Evolutionary conservation across 495 filamentous ascomycete genomes (phyloP).

Genomic region (Cudoniella acicularis): DNA sequence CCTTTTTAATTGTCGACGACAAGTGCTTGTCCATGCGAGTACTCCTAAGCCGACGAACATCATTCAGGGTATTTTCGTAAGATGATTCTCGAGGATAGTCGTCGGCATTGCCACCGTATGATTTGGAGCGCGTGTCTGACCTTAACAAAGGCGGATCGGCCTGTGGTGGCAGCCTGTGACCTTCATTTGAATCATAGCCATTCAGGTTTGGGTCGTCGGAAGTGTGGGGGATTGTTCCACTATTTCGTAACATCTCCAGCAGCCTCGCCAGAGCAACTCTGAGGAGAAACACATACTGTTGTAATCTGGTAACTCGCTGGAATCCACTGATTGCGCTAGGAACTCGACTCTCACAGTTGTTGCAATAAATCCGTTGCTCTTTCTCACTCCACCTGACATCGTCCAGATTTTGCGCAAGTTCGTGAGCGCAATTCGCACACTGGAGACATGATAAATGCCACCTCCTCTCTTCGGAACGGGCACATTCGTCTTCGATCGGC

Average conservation of each 20-base stretch:
- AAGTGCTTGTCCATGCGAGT: slow-evolving; percentile 91
- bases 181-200: slow-evolving; percentile 64
- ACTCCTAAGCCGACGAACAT: slow-evolving; percentile 86
- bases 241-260: slow-evolving; percentile 77
- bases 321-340: slow-evolving; percentile 53
- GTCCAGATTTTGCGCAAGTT: slow-evolving; percentile 59
- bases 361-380: slow-evolving; percentile 66
- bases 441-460: slow-evolving; percentile 81
- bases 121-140: slow-evolving; percentile 68
- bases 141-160: slow-evolving; percentile 49
- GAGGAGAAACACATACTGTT: slow-evolving; percentile 91
- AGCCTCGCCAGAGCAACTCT: slow-evolving; percentile 88
- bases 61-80: slow-evolving; percentile 92
- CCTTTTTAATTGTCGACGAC: slow-evolving; percentile 85
- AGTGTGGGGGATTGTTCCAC: slow-evolving; percentile 71
- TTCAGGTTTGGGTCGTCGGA: slow-evolving; percentile 72
- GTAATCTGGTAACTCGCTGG: slow-evolving; percentile 69
- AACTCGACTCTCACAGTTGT: slow-evolving; percentile 54
- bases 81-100: slow-evolving; percentile 64
- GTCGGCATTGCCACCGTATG: slow-evolving; percentile 58
- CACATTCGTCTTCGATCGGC: slow-evolving; percentile 92
- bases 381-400: slow-evolving; percentile 64
- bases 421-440: slow-evolving; percentile 71
- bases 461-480: slow-evolving; percentile 63
- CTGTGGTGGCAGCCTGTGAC: slow-evolving; percentile 46